Base-by-base conservation (phyloP, 2,329 filamentous ascomycete species). In the Helminthosporium solani region DNA sequence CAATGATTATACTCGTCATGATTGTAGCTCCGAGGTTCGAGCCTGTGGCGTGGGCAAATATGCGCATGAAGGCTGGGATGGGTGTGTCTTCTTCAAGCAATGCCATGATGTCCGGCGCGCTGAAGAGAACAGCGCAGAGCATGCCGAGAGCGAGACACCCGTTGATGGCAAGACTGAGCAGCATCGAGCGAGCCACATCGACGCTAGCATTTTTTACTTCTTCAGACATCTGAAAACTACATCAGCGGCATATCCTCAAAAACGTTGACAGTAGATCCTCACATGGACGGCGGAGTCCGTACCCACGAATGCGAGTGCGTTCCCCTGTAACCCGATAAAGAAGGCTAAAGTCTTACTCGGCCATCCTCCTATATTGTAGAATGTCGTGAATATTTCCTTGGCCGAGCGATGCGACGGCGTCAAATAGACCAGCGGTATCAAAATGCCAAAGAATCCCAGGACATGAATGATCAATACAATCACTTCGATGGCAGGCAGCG, bases 391-490 rank as follows among this genome's bases (percentile, higher is more conserved):
- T 0, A 78, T 67, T 1, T 59, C 51, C 34, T 61, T 61, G 12
- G 68, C 57, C 0, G 73, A 64, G 15, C 70, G 66, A 33, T 71
- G 68, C 7, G 67, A 65, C 1, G 74, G 69, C 1, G 65, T 60
- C 18, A 69, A 45, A 33, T 69, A 69, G 2, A 67, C 62, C 38
- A 69, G 15, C 0, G 66, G 63, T 19, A 79, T 74, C 9, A 81
- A 60, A 44, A 79, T 75, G 0, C 72, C 77, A 46, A 80, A 76
- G 56, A 80, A 76, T 3, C 78, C 78, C 12, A 75, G 57, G n/a
- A 80, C 64, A 46, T 81, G 78, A 3, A 80, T 55, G 20, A 78
- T 68, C 7, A 79, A 61, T 18, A 78, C 68, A 12, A 75, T 52
- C 1, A 74, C 73, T 57, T 82, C 79, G 34, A 79, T 68, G 1